These are phyloP conservation scores for Nemania sp. DNA, from an alignment of 2,329 filamentous ascomycete species.

Conservation along the genomic window DNA sequence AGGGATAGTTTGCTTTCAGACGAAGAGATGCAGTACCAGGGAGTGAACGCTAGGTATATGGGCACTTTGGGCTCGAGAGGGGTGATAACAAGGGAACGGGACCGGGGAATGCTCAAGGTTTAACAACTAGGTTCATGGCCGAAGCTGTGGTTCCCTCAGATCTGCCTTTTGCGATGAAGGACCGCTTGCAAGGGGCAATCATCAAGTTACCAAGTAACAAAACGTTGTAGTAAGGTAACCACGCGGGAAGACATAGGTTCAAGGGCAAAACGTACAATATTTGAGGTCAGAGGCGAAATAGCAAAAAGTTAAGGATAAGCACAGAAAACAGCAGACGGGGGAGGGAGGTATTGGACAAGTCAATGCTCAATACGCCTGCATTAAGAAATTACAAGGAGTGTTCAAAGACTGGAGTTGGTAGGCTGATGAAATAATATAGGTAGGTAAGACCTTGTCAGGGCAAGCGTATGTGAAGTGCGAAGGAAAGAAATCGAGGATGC, in stretches of 20 bases:
- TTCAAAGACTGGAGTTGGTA: slow-evolving; percentile 25
- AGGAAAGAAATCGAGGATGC: slow-evolving; percentile 38
- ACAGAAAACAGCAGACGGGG: slow-evolving; percentile 30
- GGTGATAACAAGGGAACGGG: slow-evolving; percentile 44
- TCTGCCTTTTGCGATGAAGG: slow-evolving; percentile 17
- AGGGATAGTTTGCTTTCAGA: slow-evolving; percentile 35
- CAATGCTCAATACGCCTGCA: slow-evolving; percentile 33
- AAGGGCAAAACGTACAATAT: slow-evolving; percentile 37
- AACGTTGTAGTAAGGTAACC: slow-evolving; percentile 35
- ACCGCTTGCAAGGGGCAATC: slow-evolving; percentile 8
- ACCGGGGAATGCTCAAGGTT: slow-evolving; percentile 45
- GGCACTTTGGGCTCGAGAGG: slow-evolving; percentile 36
- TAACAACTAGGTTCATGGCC: slow-evolving; percentile 42
- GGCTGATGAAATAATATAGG: slow-evolving; percentile 8
- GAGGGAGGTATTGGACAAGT: slow-evolving; percentile 33
- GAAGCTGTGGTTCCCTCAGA: slow-evolving; percentile 35
- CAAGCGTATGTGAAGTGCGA: slow-evolving; percentile 30
- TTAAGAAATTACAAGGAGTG: slow-evolving; percentile 25
- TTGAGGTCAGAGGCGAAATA: slow-evolving; percentile 40
- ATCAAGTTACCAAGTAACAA: slow-evolving; percentile 33
- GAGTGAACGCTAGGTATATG: slow-evolving; percentile 39
- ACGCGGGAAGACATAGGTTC: slow-evolving; percentile 32
- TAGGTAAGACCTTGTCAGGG: slow-evolving; percentile 1
- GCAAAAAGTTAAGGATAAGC: slow-evolving; percentile 40
- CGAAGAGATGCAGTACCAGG: slow-evolving; percentile 41